These are phyloP conservation scores for Globisporangium perplexum DNA, from an alignment of 352 stramenopile species.

Conservation along the genomic window DNA sequence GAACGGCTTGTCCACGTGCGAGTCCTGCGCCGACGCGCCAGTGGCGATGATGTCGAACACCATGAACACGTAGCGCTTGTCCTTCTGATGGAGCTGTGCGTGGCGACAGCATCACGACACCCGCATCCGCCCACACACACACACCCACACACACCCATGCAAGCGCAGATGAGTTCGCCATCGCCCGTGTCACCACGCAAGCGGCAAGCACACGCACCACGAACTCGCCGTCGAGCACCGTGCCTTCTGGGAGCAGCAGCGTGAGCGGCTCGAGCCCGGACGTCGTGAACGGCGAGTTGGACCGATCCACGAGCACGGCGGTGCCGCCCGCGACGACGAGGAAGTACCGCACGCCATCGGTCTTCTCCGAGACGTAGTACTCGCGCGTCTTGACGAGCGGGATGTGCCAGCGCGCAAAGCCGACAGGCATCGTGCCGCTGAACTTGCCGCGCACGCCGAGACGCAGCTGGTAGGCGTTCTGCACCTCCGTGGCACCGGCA, in stretches of 20 bases:
- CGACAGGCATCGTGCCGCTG: constrained; percentile 87
- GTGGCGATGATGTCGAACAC: constrained; percentile 88
- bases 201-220: constrained; percentile 43
- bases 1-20: constrained; percentile 80
- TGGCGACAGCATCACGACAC: constrained; percentile 4
- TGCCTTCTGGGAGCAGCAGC: constrained; percentile 76
- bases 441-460: constrained; percentile 79
- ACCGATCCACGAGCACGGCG: constrained; percentile 70
- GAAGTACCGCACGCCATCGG: constrained; percentile 89
- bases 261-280: constrained; percentile 76
- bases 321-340: constrained; percentile 72
- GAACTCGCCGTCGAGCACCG: constrained; percentile 87
- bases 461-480: constrained; percentile 74
- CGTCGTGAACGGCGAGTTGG: constrained; percentile 72
- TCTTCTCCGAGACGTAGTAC: constrained; percentile 91
- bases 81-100: constrained; percentile 68
- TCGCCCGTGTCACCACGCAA: background rate
- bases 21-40: constrained; percentile 54
- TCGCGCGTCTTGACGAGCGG: constrained; percentile 74
- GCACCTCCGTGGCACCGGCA: constrained; percentile 57
- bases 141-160: background rate
- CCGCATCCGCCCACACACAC: constrained; percentile 1
- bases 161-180: background rate
- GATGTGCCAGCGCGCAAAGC: constrained; percentile 89
- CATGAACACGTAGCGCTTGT: constrained; percentile 86